Percentiles rank a stretch among this genome's conserved stretches.
phyloP scores from a whole-genome alignment of 1,284 basidiomycete genomes.

The Ustilago tritici region DNA sequence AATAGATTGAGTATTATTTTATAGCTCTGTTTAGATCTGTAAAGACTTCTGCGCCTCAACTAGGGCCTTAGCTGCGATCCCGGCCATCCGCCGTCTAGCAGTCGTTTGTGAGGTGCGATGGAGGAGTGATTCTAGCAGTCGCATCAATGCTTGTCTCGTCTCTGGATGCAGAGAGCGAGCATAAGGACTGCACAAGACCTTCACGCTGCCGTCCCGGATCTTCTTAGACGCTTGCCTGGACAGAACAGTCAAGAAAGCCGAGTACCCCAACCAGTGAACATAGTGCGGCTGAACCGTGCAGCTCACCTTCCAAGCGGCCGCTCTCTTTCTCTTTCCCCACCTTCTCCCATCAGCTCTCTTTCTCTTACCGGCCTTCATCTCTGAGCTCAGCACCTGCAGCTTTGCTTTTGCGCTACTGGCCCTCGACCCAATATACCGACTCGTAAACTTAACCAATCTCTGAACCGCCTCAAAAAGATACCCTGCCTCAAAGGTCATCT shows the following conservation, averaged over 20 bases:
- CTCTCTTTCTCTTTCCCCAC: not conserved
- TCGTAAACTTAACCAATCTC: conserved; percentile 38
- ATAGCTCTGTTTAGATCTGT: conserved; percentile 5
- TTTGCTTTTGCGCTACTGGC: conserved; percentile 23
- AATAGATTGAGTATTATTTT: not conserved
- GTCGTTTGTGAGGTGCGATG: not conserved
- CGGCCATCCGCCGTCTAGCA: conserved; percentile 10
- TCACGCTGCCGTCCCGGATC: too few species aligned
- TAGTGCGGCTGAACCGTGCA: conserved; percentile 26
- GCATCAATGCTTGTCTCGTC: conserved; percentile 15
- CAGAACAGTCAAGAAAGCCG: conserved; percentile 39
- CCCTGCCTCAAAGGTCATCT: conserved; percentile 13
- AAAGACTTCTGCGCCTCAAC: conserved; percentile 23
- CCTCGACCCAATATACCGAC: conserved; percentile 30
- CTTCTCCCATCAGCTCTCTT: not conserved
- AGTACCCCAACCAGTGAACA: conserved; percentile 53
- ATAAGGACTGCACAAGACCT: not conserved
- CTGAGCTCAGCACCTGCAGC: not conserved
- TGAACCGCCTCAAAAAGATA: conserved; percentile 27
- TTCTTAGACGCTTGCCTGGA: not conserved
- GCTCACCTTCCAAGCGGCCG: conserved; percentile 28
- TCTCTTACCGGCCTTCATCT: not conserved
- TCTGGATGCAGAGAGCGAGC: conserved; percentile 10
- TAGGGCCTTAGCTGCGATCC: conserved; percentile 14
- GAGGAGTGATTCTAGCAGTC: conserved; percentile 15